Base-by-base conservation (phyloP, 2,329 filamentous ascomycete genomes). In the Alternaria triticina region DNA sequence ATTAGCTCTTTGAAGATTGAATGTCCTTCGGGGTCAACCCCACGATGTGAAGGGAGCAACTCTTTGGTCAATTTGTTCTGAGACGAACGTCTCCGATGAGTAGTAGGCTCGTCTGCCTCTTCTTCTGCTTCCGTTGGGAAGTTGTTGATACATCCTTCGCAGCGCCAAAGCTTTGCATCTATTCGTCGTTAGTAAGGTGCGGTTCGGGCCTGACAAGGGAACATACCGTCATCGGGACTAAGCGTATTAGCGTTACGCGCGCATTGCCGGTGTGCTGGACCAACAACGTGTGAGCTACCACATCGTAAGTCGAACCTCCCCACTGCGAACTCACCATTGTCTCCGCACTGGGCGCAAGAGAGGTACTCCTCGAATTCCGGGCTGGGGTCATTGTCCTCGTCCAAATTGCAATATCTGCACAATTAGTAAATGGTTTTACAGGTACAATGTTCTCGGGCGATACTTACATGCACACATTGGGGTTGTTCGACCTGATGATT, bases 221-320 rank as follows among this genome's bases (percentile, higher is more conserved):
- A 77, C 86, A 79, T 86, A 94, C 92, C 87, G 79, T 90, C 86
- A 65, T 88, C 86, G 67, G 85, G 81, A 71, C 82, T 83, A 72
- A 92, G 82, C 67, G 88, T 88, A 62, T 87, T 87, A 77, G 88
- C 87, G 77, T 91, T 88, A 76, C 91, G 89, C 62, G 93, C 94
- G 82, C 95, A 97, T 86, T 96, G 91, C 79, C 91, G 90, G 84
- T 98, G 95, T 75, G 94, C 95, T 97, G 83, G 77, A 83, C 77
- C 76, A 74, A 81, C 79, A 81, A 65, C 77, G 83, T 83, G 75
- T 77, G 76, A 80, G 77, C 67, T 61, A 67, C 77, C 73, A 67
- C 67, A 64, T 44, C 58, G 61, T 82, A 69, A 67, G 74, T 65
- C 74, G 70, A 57, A 67, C 65, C 60, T 20, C 62, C 64, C 46